Base-by-base conservation (phyloP, 2,329 filamentous ascomycete species). In the Apiospora koreana region DNA sequence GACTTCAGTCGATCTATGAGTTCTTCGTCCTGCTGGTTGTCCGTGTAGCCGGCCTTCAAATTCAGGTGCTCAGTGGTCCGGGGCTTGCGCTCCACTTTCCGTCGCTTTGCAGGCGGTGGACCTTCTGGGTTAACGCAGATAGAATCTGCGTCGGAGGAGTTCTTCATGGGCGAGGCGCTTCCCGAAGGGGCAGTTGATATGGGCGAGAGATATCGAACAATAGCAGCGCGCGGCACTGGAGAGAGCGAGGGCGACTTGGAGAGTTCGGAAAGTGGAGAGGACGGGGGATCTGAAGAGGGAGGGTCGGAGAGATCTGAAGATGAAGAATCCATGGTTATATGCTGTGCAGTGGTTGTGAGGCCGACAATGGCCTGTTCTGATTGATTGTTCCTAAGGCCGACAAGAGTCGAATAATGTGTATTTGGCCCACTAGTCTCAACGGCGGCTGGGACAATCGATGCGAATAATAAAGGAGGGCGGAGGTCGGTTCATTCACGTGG, bases 41-140 rank as follows among this genome's bases (percentile, higher is more conserved):
- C 82, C 16, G 87, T 82, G 69, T 84, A 85, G 67, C 81, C 79
- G 25, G 79, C 80, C 54, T 85, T 83, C 46, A 98, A 83, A 80
- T 98, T 91, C 48, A 99, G 86, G 78, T 93, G 89, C 76, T 93
- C 89, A n/a, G 95, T 97, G 25, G 88, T 94, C 76, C 94, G 92
- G 76, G 93, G 83, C 74, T 86, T 87, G 69, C 76, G 77, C 72
- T 85, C 84, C 69, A 92, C 87, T 79, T 90, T 91, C 77, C 93
- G 90, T 81, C 92, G 92, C 85, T 97, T 97, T 69, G 90, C 84
- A 42, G 93, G 92, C 46, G 91, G 90, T 65, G 86, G 88, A 68
- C 89, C 90, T 76, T 93, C 90, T 31, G 78, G 80, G 62, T 83
- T 81, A 45, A 83, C 80, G 43, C 77, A 73, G 67, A 83, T 83